Percentiles rank a stretch among this genome's conserved stretches.
phyloP scores from a whole-genome alignment of 108 stramenopile species.

The Bacterosira constricta region DNA sequence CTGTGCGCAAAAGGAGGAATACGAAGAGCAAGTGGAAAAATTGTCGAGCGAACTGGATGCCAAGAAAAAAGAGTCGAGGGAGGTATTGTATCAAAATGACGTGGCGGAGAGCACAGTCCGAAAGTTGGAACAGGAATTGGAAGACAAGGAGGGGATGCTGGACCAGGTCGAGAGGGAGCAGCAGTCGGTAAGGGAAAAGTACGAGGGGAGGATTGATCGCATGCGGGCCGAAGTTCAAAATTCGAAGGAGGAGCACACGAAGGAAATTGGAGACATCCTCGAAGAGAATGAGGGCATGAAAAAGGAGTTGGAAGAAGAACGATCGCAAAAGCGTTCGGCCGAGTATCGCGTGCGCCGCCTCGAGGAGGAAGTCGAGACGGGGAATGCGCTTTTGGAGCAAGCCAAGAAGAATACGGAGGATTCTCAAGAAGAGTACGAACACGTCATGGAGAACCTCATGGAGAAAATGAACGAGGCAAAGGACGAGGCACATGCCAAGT shows the following conservation, averaged over 20 bases:
- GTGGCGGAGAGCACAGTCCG: slow-evolving; percentile 8
- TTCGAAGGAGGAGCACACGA: slow-evolving; percentile 38
- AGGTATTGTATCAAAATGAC: slow-evolving; percentile 23
- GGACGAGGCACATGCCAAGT: slow-evolving; percentile 19
- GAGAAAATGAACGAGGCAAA: slow-evolving; percentile 40
- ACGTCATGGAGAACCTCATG: slow-evolving; percentile 49
- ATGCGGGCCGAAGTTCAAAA: slow-evolving; percentile 31
- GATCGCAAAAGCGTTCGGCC: slow-evolving; percentile 36
- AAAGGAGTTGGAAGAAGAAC: slow-evolving; percentile 28
- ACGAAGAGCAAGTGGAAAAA: slow-evolving; percentile 32
- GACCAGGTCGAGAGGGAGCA: slow-evolving; percentile 32
- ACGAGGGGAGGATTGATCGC: slow-evolving; percentile 44
- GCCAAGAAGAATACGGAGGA: slow-evolving; percentile 30
- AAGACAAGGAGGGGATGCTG: slow-evolving; percentile 29
- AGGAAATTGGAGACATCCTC: slow-evolving; percentile 28
- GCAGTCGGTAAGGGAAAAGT: slow-evolving; percentile 31
- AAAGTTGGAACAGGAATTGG: slow-evolving; percentile 33
- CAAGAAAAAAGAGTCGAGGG: slow-evolving; percentile 26
- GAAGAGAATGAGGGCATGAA: slow-evolving; percentile 42
- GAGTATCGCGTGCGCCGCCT: slow-evolving; percentile 44
- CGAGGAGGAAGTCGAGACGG: slow-evolving; percentile 36
- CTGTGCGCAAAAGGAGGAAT: slow-evolving; percentile 22
- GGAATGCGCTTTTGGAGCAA: slow-evolving; percentile 11
- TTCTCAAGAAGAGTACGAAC: slow-evolving; percentile 44
- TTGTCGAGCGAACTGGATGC: slow-evolving; percentile 31